Conservation (phyloP, 352 stramenopile species). For the Pythium rhizo-oryzae region DNA sequence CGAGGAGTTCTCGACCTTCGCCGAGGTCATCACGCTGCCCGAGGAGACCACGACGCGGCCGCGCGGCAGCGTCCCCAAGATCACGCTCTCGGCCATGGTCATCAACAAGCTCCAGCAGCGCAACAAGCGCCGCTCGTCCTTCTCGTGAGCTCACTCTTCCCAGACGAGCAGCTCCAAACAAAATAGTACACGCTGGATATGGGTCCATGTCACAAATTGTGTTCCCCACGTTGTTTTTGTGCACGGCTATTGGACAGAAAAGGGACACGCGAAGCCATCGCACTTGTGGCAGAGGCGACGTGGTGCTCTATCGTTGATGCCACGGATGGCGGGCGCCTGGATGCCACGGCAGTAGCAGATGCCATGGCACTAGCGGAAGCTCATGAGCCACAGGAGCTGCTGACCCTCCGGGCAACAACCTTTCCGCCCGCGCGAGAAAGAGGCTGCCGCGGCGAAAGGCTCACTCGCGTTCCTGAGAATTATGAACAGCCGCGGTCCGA, state of each 20-base stretch:
- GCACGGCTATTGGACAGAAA: neutral
- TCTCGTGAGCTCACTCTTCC: slow-evolving; percentile 45
- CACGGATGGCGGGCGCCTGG: no score
- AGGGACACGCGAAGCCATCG: neutral
- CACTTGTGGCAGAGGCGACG: neutral
- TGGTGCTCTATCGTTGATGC: no score
- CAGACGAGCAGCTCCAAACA: no score
- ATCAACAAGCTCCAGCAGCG: slow-evolving; percentile 65
- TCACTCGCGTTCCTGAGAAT: no score
- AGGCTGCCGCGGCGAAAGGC: no score
- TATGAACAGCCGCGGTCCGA: no score
- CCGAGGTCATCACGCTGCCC: slow-evolving; percentile 8
- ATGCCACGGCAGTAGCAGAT: no score
- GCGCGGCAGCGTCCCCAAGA: slow-evolving; percentile 19
- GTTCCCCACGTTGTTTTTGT: neutral
- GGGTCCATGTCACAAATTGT: neutral
- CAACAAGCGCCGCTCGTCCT: slow-evolving; percentile 57
- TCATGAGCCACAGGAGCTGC: no score
- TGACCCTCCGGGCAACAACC: no score
- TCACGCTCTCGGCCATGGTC: slow-evolving; percentile 29
- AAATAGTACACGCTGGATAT: neutral
- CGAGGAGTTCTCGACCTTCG: slow-evolving; percentile 48
- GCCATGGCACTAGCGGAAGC: no score
- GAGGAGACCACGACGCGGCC: neutral
- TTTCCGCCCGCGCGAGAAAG: no score